Percentiles rank a stretch among this genome's conserved stretches.
Conservation (phyloP, 768 basidiomycete species). For the Phlegmacium glaucopus region DNA sequence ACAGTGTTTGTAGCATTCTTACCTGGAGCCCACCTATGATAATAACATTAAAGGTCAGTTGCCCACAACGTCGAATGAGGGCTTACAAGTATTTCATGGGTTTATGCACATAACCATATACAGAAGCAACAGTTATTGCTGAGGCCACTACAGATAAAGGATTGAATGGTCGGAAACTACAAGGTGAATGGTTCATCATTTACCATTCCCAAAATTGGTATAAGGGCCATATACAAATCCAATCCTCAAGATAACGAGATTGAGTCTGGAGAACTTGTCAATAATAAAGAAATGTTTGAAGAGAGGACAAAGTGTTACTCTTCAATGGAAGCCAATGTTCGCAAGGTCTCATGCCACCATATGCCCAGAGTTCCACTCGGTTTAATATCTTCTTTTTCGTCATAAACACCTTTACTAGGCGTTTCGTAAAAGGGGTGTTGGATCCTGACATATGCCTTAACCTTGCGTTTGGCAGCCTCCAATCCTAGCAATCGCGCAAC, state of each 20-base stretch:
- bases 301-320: slow-evolving; percentile 38
- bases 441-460: slow-evolving; percentile 76
- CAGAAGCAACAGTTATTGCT: slow-evolving; percentile 69
- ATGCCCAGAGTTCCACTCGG: slow-evolving; percentile 67
- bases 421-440: slow-evolving; percentile 80
- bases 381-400: slow-evolving; percentile 74
- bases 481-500: slow-evolving; percentile 65
- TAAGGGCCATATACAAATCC: slow-evolving; percentile 84
- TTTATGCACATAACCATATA: slow-evolving; percentile 79
- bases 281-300: slow-evolving; percentile 8
- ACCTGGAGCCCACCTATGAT: slow-evolving; percentile 71
- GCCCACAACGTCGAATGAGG: neutral
- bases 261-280: slow-evolving; percentile 48
- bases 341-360: slow-evolving; percentile 89
- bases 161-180: slow-evolving; percentile 3
- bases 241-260: slow-evolving; percentile 73
- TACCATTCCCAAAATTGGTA: slow-evolving; percentile 65
- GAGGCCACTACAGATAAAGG: slow-evolving; percentile 49
- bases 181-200: slow-evolving; percentile 25
- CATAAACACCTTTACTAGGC: slow-evolving; percentile 56
- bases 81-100: slow-evolving; percentile 83
- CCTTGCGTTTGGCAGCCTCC: slow-evolving; percentile 77
- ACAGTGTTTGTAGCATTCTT: slow-evolving; percentile 73
- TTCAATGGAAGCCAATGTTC: slow-evolving; percentile 69
- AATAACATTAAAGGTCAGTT: slow-evolving; percentile 9